These are phyloP conservation scores for Myrica gale DNA, from an alignment of 306 rosid species.

Conservation along the genomic window DNA sequence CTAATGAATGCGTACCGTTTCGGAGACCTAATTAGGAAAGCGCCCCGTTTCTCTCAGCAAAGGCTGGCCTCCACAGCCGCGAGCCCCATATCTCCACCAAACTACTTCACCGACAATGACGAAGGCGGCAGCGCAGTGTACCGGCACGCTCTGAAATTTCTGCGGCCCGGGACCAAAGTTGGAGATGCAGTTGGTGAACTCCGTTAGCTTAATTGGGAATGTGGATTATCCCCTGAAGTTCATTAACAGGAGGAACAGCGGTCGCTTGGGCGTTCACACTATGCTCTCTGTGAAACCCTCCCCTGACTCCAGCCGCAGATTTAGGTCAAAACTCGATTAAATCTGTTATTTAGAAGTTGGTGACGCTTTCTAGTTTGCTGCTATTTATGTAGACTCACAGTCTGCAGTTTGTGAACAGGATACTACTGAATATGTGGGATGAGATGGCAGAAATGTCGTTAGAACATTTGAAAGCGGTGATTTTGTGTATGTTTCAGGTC, in stretches of 20 bases:
- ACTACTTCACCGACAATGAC: slow-evolving; percentile 37
- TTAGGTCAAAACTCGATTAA: slow-evolving; percentile 30
- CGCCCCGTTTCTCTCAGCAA: neutral
- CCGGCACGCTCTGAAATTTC: slow-evolving; percentile 49
- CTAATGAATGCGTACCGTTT: slow-evolving; percentile 34
- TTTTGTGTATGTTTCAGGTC: slow-evolving; percentile 53
- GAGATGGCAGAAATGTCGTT: slow-evolving; percentile 50
- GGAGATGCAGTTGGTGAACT: slow-evolving; percentile 26
- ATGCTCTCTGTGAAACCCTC: slow-evolving; percentile 34
- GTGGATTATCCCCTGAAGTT: slow-evolving; percentile 22
- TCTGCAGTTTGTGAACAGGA: slow-evolving; percentile 38
- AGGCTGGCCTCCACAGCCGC: slow-evolving; percentile 16
- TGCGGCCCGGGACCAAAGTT: slow-evolving; percentile 38
- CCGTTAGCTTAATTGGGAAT: slow-evolving; percentile 62
- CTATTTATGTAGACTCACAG: neutral
- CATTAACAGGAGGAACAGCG: neutral
- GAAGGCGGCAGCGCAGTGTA: slow-evolving; percentile 40
- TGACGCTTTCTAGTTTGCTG: neutral
- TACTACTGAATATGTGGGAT: slow-evolving; percentile 49
- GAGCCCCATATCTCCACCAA: slow-evolving; percentile 6
- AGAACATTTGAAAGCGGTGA: slow-evolving; percentile 53
- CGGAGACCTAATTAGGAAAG: slow-evolving; percentile 3
- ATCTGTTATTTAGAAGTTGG: neutral
- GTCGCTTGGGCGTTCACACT: slow-evolving; percentile 35
- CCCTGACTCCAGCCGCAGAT: slow-evolving; percentile 19